Conservation (phyloP, 768 basidiomycete species). For the Suillus clintonianus region DNA sequence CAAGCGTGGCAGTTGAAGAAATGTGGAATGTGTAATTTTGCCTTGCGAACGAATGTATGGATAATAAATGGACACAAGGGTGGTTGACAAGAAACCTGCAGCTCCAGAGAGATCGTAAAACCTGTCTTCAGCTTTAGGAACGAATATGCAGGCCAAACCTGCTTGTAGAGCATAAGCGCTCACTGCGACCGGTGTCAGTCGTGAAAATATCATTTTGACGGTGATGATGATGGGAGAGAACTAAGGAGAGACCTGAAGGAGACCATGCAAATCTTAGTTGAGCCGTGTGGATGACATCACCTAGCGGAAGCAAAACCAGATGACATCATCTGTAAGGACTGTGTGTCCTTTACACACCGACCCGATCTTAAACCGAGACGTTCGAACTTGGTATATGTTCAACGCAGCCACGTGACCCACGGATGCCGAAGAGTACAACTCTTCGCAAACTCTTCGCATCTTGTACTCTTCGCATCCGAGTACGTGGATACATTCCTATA, state of each 20-base stretch:
- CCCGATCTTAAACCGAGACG: no score
- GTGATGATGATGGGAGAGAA: neutral
- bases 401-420: no score
- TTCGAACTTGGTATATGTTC: no score
- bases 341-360: no score
- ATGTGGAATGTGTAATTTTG: slow-evolving; percentile 36
- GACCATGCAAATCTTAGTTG: neutral
- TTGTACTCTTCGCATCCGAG: no score
- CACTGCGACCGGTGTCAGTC: slow-evolving; percentile 48
- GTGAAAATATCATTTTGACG: slow-evolving; percentile 42
- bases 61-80: slow-evolving; percentile 62
- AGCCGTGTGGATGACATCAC: neutral
- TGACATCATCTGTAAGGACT: slow-evolving; percentile 8
- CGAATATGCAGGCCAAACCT: slow-evolving; percentile 56
- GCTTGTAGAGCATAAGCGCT: slow-evolving; percentile 56
- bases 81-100: slow-evolving; percentile 64
- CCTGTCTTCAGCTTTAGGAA: slow-evolving; percentile 65
- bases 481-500: no score
- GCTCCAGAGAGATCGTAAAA: slow-evolving; percentile 71
- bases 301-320: neutral
- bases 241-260: no score
- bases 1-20: slow-evolving; percentile 41
- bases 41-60: slow-evolving; percentile 54
- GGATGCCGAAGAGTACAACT: no score
- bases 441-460: no score